Conservation (phyloP, 768 basidiomycete genomes). For the Lactifluus echinatus region DNA sequence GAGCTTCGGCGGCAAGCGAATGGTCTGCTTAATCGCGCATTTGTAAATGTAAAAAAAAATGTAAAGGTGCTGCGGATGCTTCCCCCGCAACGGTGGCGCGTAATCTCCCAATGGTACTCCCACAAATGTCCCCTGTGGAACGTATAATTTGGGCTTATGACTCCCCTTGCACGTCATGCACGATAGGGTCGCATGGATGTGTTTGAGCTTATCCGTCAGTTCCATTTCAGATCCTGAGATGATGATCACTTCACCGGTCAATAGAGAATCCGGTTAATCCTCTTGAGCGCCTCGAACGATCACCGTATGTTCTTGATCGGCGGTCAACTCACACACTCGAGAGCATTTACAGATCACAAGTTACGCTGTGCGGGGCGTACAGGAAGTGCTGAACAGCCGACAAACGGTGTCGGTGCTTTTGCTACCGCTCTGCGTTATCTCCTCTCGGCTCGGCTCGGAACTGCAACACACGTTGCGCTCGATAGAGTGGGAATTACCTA, state of each 20-base stretch:
- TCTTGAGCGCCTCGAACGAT: background rate
- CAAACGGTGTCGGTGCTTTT: background rate
- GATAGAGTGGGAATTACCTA: constrained; percentile 15
- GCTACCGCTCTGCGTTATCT: background rate
- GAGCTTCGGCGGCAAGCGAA: constrained; percentile 1
- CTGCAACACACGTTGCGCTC: background rate
- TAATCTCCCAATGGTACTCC: background rate
- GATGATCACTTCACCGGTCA: constrained; percentile 2
- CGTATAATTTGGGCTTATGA: constrained; percentile 1
- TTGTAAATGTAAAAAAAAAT: background rate
- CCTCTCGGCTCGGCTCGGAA: constrained; percentile 12
- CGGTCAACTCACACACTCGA: background rate
- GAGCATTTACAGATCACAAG: background rate
- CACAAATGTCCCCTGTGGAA: constrained; percentile 5
- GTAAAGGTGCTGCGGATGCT: background rate
- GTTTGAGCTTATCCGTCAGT: constrained; percentile 2
- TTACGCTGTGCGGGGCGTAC: background rate
- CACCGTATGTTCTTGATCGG: background rate
- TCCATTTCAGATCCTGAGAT: constrained; percentile 1
- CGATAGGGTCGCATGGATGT: background rate
- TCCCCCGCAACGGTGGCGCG: constrained; percentile 3
- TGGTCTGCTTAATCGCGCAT: background rate
- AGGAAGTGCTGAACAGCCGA: background rate
- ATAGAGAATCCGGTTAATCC: background rate
- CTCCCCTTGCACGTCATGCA: background rate